A percentile compares a stretch with the other conserved stretches of the same genome.
These are phyloP conservation scores for Penicillium fimorum DNA, from an alignment of 495 filamentous ascomycete genomes.

Conservation along the genomic window DNA sequence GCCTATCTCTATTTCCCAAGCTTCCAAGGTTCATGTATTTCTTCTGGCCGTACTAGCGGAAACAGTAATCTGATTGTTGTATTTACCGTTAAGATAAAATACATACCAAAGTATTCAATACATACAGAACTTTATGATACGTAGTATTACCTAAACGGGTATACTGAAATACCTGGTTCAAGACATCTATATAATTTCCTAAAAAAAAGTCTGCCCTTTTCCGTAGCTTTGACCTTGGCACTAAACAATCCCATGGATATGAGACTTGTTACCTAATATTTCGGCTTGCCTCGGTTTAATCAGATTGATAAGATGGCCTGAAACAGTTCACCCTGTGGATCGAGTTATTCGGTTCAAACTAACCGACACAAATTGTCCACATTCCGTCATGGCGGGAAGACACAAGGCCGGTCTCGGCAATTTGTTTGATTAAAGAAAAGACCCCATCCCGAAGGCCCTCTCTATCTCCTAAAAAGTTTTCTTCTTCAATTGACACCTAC, in stretches of 20 bases:
- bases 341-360: not conserved
- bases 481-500: not conserved
- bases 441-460: not conserved
- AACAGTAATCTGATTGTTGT: not conserved
- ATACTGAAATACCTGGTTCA: not conserved
- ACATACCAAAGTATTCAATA: not conserved
- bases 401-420: constrained; percentile 7
- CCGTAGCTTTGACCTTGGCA: not conserved
- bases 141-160: not conserved
- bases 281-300: constrained; percentile 9
- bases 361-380: constrained; percentile 5
- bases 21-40: not conserved
- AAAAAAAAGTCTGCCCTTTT: not conserved
- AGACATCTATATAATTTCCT: not conserved
- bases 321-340: not conserved
- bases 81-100: not conserved
- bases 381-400: constrained; percentile 5
- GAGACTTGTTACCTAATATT: constrained; percentile 11
- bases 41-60: not conserved
- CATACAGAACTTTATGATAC: not conserved
- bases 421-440: constrained; percentile 3
- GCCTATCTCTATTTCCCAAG: not conserved
- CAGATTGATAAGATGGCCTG: constrained; percentile 14
- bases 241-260: not conserved
- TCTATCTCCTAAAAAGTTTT: not conserved